Evolutionary conservation across 2,329 filamentous ascomycete genomes (phyloP).

Genomic region (Cladophialophora carrionii): DNA sequence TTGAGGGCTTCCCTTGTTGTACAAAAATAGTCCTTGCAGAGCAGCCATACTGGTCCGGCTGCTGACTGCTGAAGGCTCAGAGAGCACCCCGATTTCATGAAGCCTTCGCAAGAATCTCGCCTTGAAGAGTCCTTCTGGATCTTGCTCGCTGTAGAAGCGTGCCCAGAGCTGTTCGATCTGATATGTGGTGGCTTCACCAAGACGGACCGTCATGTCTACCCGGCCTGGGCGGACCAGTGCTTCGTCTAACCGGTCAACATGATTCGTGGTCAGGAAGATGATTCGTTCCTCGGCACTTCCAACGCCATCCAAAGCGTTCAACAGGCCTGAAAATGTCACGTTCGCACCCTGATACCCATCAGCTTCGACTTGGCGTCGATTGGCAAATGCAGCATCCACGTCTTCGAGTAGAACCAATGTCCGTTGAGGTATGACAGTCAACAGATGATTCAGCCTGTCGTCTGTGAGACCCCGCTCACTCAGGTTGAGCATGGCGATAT

Average conservation of each 20-base stretch:
- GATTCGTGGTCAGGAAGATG: conserved; percentile 92
- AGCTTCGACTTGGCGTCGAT: conserved; percentile 72
- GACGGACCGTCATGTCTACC: conserved; percentile 88
- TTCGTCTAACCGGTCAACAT: conserved; percentile 80
- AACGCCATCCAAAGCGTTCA: conserved; percentile 87
- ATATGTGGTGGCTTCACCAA: conserved; percentile 83
- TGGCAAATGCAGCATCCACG: conserved; percentile 86
- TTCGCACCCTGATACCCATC: conserved; percentile 86
- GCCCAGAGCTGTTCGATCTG: conserved; percentile 91
- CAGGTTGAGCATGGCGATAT: conserved; percentile 88
- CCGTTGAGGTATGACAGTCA: conserved; percentile 80
- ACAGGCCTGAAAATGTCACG: conserved; percentile 88
- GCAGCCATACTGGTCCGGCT: conserved; percentile 80
- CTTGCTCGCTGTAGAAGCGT: conserved; percentile 87
- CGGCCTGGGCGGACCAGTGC: conserved; percentile 88
- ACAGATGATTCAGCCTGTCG: conserved; percentile 80
- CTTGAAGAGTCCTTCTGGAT: conserved; percentile 64
- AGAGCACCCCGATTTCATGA: conserved; percentile 70
- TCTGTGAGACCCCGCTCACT: conserved; percentile 89
- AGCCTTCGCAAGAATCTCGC: conserved; percentile 72
- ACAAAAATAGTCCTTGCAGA: conserved; percentile 90
- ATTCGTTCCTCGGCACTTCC: conserved; percentile 92
- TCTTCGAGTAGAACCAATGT: conserved; percentile 86
- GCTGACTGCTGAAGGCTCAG: conserved; percentile 38
- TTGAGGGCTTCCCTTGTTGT: conserved; percentile 88